Evolutionary conservation across 352 stramenopile genomes (phyloP), one percentile per base, ranked within the genome.

Genomic region (Phytophthora idaei): DNA sequence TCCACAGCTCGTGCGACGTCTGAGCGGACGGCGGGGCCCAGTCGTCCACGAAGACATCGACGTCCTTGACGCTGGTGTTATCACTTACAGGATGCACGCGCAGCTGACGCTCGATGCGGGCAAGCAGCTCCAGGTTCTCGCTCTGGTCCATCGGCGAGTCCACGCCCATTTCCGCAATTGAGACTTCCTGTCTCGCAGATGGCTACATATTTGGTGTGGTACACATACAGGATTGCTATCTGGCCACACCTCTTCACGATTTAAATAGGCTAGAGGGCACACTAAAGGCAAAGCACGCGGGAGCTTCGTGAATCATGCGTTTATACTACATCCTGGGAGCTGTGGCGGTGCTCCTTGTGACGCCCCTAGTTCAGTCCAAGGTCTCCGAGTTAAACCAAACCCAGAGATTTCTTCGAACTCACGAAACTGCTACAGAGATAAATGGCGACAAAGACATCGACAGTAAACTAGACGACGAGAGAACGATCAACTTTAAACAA

Each of bases 71-170:
- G 9, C 54, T 56, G 9, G 15, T 54, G 27, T 36, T 14, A 21
- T 3, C 14, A 17, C 7, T 12, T 3, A 11, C 10, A 4, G 37
- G 44, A 12, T 17, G 47, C 25, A 67, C 37, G 46, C 57, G 57
- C 47, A 92, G 67, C 39, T 66, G 54, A 10, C 55, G 63, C 69
- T 90, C 83, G 54, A 89, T 80, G 31, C 65, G 73, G 5, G 61
- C 54, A 7, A 92, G 80, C 50, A 79, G 53, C 39, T 65, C 78
- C 61, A 86, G 59, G 56, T 71, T 82, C 68, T 82, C 74, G 32
- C 73, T 77, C 44, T 84, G 78, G 51, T 88, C 81, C 4, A 71
- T 67, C 10, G 83, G 75, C 61, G 83, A 87, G 67, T 90, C 80
- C 17, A 86, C 29, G n/a, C 41, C 31, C 32, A 64, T 64, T 27